phyloP scores from a whole-genome alignment of 345 rosid species.

The Gossypium bickii region DNA sequence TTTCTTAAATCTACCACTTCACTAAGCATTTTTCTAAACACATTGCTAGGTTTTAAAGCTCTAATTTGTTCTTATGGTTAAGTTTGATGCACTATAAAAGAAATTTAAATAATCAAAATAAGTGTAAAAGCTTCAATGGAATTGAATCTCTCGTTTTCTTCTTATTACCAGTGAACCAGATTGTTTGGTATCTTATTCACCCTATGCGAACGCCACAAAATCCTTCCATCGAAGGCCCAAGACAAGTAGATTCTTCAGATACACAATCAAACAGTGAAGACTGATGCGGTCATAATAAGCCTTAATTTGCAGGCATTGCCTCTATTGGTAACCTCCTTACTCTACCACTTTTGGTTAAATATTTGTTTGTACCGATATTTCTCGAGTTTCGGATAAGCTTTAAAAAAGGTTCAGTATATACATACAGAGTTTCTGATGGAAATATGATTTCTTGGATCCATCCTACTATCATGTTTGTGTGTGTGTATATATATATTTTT shows the following conservation, averaged over 20 bases:
- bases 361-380: background rate
- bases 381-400: background rate
- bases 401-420: background rate
- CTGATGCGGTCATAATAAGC: background rate
- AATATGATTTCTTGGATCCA: background rate
- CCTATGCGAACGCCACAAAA: conserved; percentile 1
- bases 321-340: background rate
- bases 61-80: background rate
- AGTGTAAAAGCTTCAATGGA: background rate
- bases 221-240: conserved; percentile 9
- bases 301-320: background rate
- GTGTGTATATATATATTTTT: background rate
- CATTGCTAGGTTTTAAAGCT: background rate
- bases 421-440: background rate
- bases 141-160: background rate
- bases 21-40: background rate
- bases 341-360: background rate
- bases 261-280: conserved; percentile 7
- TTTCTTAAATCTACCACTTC: background rate
- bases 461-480: background rate
- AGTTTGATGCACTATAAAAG: background rate
- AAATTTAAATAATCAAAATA: background rate
- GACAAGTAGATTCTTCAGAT: conserved; percentile 15
- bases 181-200: background rate
- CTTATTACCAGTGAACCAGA: conserved; percentile 20